These are phyloP conservation scores for Cryptococcus jaspeensis DNA, from an alignment of 1,284 basidiomycete genomes.

Conservation along the genomic window DNA sequence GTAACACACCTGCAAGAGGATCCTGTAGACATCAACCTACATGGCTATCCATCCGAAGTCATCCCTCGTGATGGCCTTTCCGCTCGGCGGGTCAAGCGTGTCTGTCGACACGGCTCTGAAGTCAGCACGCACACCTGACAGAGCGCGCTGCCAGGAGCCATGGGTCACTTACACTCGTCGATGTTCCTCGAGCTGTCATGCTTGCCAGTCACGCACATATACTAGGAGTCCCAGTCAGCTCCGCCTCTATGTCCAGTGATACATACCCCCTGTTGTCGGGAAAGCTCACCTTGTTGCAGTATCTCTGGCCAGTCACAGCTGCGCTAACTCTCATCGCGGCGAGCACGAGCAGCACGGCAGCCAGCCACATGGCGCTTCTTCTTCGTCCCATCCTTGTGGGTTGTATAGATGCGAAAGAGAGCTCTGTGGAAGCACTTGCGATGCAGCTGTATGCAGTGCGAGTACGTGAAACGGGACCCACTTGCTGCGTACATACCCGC, in stretches of 20 bases:
- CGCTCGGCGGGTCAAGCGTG: conserved; percentile 23
- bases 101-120: conserved; percentile 8
- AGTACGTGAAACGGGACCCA: too few species aligned
- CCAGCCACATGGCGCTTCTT: neutral
- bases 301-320: conserved; percentile 17
- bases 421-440: neutral
- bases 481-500: too few species aligned
- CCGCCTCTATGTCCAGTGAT: neutral
- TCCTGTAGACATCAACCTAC: conserved; percentile 25
- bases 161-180: conserved; percentile 30
- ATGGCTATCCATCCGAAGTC: conserved; percentile 62
- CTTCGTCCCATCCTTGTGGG: neutral
- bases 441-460: neutral
- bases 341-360: neutral
- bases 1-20: too few species aligned
- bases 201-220: conserved; percentile 29
- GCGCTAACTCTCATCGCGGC: conserved; percentile 5
- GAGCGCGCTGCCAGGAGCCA: too few species aligned
- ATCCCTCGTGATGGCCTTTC: conserved; percentile 40
- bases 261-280: neutral
- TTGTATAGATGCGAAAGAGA: neutral
- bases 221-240: conserved; percentile 7
- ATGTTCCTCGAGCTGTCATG: conserved; percentile 22
- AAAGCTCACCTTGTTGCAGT: conserved; percentile 16
- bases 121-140: neutral